Conservation (phyloP, 345 rosid species). For the Acer saccharum region DNA sequence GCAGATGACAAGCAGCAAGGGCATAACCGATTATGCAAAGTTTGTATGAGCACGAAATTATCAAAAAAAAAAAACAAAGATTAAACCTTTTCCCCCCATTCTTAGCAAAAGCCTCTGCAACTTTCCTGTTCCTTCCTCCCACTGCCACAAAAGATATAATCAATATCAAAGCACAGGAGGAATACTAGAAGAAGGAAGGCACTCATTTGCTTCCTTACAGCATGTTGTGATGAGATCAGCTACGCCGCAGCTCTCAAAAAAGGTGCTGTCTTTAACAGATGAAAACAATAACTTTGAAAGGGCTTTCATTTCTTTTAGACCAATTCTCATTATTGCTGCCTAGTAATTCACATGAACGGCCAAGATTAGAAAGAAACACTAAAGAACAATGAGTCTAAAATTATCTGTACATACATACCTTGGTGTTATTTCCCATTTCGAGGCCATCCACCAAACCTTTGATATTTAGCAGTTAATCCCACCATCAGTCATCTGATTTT, state of each 20-base stretch:
- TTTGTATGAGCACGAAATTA: neutral
- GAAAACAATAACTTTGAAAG: constrained; percentile 83
- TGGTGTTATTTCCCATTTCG: constrained; percentile 96
- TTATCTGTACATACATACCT: constrained; percentile 43
- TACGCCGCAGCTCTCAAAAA: constrained; percentile 96
- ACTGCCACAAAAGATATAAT: constrained; percentile 41
- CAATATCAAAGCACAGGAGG: constrained; percentile 12
- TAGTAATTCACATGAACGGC: constrained; percentile 24
- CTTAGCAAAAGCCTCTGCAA: constrained; percentile 90
- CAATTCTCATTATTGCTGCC: constrained; percentile 99
- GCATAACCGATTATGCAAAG: constrained; percentile 5
- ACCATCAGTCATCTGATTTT: neutral
- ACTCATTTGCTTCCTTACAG: constrained; percentile 52
- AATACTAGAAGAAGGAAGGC: neutral
- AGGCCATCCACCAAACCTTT: constrained; percentile 92
- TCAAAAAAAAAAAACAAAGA: constrained; percentile 7
- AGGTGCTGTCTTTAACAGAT: constrained; percentile 81
- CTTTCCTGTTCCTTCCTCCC: constrained; percentile 91
- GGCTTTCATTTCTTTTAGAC: constrained; percentile 88
- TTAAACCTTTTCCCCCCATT: constrained; percentile 74
- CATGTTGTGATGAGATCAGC: constrained; percentile 95
- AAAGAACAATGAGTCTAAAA: neutral
- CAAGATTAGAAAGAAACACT: constrained; percentile 5
- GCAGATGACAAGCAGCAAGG: constrained; percentile 21
- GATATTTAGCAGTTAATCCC: constrained; percentile 13